These are phyloP conservation scores for Polysphondylium violaceum DNA, from an alignment of 78 protist species.

Conservation along the genomic window DNA sequence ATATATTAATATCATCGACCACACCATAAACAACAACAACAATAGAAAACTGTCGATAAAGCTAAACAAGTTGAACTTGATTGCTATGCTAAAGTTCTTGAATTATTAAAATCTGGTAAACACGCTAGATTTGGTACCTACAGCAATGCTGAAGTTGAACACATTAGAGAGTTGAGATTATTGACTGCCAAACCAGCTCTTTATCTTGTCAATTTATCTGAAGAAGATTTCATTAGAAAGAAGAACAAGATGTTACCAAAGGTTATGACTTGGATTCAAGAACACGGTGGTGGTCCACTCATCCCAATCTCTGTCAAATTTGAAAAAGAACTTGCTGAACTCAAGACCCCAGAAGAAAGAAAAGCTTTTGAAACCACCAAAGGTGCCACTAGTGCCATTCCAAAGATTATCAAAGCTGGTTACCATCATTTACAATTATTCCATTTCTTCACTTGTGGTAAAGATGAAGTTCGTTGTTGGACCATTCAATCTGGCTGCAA, in stretches of 20 bases:
- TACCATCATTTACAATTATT: conserved; percentile 87
- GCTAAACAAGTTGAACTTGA: conserved; percentile 61
- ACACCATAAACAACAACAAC: not conserved
- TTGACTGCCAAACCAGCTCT: conserved; percentile 97
- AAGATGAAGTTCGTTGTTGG: conserved; percentile 96
- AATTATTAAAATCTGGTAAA: conserved; percentile 53
- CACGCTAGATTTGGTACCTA: conserved; percentile 60
- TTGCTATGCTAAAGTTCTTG: conserved; percentile 26
- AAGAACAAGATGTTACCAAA: conserved; percentile 97
- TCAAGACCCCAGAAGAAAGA: conserved; percentile 36
- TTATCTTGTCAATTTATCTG: conserved; percentile 94
- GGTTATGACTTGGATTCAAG: conserved; percentile 92
- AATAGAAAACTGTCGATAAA: conserved; percentile 61
- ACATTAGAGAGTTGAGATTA: conserved; percentile 85
- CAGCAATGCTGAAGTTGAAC: conserved; percentile 81
- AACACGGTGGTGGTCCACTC: conserved; percentile 86
- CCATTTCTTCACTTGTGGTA: conserved; percentile 96
- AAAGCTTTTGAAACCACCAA: conserved; percentile 26
- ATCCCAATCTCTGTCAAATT: conserved; percentile 94
- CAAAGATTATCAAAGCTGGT: conserved; percentile 91
- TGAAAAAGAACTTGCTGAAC: conserved; percentile 57
- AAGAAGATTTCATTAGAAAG: conserved; percentile 93
- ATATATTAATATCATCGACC: not conserved
- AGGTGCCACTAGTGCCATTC: conserved; percentile 29
- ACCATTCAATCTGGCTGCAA: conserved; percentile 89